These are phyloP conservation scores for Catunica adiposa DNA, from an alignment of 2,329 filamentous ascomycete species.

Conservation along the genomic window DNA sequence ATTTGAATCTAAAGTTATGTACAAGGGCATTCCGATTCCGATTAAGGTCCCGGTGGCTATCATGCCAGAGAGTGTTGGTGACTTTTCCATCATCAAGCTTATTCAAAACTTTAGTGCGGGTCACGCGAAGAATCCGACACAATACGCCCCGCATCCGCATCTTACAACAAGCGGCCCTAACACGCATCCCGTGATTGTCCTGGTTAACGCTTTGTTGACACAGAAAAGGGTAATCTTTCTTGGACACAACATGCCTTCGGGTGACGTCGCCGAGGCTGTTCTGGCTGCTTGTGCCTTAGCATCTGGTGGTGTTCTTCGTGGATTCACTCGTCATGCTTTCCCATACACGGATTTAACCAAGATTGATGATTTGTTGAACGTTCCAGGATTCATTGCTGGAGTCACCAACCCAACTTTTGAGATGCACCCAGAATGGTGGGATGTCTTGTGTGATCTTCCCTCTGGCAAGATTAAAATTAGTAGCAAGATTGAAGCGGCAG, in stretches of 20 bases:
- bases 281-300: conserved; percentile 88
- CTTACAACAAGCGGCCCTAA: conserved; percentile 78
- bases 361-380: conserved; percentile 87
- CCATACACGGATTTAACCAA: conserved; percentile 97
- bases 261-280: conserved; percentile 94
- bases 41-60: conserved; percentile 91
- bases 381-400: conserved; percentile 92
- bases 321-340: conserved; percentile 91
- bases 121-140: conserved; percentile 66
- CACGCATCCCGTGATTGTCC: conserved; percentile 87
- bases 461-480: conserved; percentile 91
- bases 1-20: conserved; percentile 87
- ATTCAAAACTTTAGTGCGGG: conserved; percentile 83
- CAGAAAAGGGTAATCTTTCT: conserved; percentile 95
- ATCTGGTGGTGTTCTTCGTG: conserved; percentile 78
- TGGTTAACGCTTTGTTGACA: conserved; percentile 85
- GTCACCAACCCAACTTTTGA: conserved; percentile 96
- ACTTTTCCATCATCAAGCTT: conserved; percentile 93
- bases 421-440: conserved; percentile 95
- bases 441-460: conserved; percentile 81
- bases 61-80: conserved; percentile 88
- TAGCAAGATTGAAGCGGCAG: conserved; percentile 64
- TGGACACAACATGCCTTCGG: conserved; percentile 85
- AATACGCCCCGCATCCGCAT: conserved; percentile 76
- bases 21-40: conserved; percentile 91